Conservation (phyloP, 495 filamentous ascomycete species). For the Talaromyces proteolyticus region DNA sequence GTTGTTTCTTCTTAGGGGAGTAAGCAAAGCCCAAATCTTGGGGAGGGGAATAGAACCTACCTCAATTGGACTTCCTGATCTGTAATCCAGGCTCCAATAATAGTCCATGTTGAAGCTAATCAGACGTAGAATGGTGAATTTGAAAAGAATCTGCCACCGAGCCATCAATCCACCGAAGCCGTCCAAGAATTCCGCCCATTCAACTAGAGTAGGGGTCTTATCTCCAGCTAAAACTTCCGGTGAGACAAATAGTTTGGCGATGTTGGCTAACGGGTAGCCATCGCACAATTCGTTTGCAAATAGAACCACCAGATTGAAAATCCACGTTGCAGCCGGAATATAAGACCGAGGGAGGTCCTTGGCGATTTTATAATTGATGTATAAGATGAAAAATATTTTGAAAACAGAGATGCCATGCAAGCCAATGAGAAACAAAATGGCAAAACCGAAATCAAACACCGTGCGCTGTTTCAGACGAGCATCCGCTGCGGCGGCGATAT, state of each 20-base stretch:
- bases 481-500: constrained; percentile 49
- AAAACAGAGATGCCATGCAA: constrained; percentile 81
- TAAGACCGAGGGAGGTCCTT: constrained; percentile 60
- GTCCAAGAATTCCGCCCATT: constrained; percentile 65
- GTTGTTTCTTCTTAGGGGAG: constrained; percentile 91
- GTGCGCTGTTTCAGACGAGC: constrained; percentile 68
- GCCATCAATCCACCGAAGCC: constrained; percentile 72
- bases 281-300: constrained; percentile 83
- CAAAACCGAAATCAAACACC: constrained; percentile 79
- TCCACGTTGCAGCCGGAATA: constrained; percentile 76
- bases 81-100: constrained; percentile 78
- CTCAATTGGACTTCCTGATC: constrained; percentile 68
- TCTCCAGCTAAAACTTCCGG: constrained; percentile 17
- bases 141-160: constrained; percentile 95
- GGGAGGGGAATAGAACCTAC: constrained; percentile 44
- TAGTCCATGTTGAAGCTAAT: constrained; percentile 98
- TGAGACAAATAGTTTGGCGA: constrained; percentile 49
- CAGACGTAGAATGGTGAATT: constrained; percentile 86
- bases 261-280: constrained; percentile 66
- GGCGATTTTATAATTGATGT: constrained; percentile 73
- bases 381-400: constrained; percentile 77
- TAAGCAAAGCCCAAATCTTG: constrained; percentile 39
- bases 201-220: constrained; percentile 32
- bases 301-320: constrained; percentile 81
- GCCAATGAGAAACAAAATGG: constrained; percentile 65